These are phyloP conservation scores for Hypomontagnella monticulosa DNA, from an alignment of 495 filamentous ascomycete genomes.

Conservation along the genomic window DNA sequence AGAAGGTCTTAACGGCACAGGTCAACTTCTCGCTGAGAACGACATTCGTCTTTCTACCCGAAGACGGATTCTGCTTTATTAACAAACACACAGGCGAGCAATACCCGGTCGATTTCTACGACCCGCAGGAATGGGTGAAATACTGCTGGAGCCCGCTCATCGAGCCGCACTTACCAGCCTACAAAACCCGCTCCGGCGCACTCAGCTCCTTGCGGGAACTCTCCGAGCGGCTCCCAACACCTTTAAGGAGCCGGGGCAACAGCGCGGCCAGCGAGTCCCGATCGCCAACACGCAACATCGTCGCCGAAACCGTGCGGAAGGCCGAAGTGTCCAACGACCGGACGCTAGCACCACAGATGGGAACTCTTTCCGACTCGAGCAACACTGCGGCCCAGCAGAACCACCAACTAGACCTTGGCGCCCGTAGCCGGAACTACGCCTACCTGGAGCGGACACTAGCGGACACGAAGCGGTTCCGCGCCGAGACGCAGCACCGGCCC, in stretches of 20 bases:
- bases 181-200: constrained; percentile 45
- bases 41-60: constrained; percentile 83
- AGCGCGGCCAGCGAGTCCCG: constrained; percentile 39
- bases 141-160: constrained; percentile 83
- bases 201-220: constrained; percentile 53
- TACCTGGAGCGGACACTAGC: constrained; percentile 84
- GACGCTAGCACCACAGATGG: constrained; percentile 60
- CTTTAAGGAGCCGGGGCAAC: constrained; percentile 44
- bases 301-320: constrained; percentile 38
- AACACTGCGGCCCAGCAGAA: constrained; percentile 49
- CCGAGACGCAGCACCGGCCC: constrained; percentile 70
- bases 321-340: constrained; percentile 52
- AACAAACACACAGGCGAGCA: constrained; percentile 83
- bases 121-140: constrained; percentile 79
- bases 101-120: constrained; percentile 87
- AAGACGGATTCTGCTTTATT: constrained; percentile 89
- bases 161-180: constrained; percentile 64
- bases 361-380: constrained; percentile 49
- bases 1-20: constrained; percentile 90
- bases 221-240: constrained; percentile 47
- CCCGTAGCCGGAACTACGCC: constrained; percentile 55
- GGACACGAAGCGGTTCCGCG: constrained; percentile 76
- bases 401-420: constrained; percentile 52
- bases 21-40: constrained; percentile 94
- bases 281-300: constrained; percentile 39